Evolutionary conservation across 116 monocot genomes (phyloP).

Genomic region (Thalassia testudinum): DNA sequence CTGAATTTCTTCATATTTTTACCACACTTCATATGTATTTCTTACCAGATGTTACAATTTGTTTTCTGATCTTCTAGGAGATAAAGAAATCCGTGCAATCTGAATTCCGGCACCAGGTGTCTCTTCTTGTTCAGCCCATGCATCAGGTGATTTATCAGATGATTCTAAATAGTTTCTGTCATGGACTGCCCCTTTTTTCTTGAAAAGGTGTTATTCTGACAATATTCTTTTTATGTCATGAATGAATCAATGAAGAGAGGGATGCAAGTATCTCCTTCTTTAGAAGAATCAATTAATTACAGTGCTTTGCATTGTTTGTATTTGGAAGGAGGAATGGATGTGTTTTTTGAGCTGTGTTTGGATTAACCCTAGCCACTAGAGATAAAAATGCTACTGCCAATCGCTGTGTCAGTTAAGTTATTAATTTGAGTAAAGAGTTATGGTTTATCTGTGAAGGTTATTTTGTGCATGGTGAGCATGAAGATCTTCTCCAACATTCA

Average conservation of each 20-base stretch:
- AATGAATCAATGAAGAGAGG: background rate
- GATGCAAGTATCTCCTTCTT: background rate
- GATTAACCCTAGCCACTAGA: too few species aligned
- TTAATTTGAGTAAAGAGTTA: too few species aligned
- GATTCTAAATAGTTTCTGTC: too few species aligned
- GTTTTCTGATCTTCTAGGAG: slow-evolving; percentile 35
- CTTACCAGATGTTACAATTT: too few species aligned
- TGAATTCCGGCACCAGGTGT: slow-evolving; percentile 76
- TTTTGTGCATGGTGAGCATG: too few species aligned
- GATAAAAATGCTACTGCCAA: too few species aligned
- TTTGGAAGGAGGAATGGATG: background rate
- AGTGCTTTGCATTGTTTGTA: background rate
- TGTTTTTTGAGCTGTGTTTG: too few species aligned
- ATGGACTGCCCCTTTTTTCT: background rate
- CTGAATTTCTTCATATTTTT: too few species aligned
- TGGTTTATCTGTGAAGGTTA: too few species aligned
- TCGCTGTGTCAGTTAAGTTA: too few species aligned
- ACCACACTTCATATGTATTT: too few species aligned
- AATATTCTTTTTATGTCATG: background rate
- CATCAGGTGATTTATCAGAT: slow-evolving; percentile 66
- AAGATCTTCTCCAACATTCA: too few species aligned
- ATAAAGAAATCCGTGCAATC: slow-evolving; percentile 79
- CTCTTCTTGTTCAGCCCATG: slow-evolving; percentile 90
- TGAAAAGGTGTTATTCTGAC: background rate
- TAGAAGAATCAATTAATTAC: background rate